Evolutionary conservation across 2,329 filamentous ascomycete species (phyloP), one percentile per base, ranked within the genome.

Genomic region (Calcarisporium arbuscula): DNA sequence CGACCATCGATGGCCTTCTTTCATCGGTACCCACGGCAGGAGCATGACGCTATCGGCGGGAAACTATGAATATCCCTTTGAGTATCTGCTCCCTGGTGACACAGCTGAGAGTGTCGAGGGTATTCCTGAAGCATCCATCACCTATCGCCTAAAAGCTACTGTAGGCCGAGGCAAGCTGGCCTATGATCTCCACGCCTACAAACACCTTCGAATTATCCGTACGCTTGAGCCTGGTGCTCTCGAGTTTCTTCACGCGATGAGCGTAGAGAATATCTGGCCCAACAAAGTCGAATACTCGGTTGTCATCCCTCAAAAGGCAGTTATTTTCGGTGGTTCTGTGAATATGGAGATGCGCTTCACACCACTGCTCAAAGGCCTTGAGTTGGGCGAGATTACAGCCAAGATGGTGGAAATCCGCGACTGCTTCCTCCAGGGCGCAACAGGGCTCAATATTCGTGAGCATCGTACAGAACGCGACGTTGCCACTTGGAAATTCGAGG

Each of bases 251-350:
- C 84, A 96, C 59, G 82, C 87, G 30, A 92, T 95, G 86, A 86
- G 85, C 43, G 89, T 96, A 44, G 89, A 95, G 60, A 95, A 95
- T 53, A 84, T 94, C 44, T 98, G 92, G 92, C 85, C 88, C 6
- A 92, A 95, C 66, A 98, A 98, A 68, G 77, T 96, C 49, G 86
- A 94, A 57, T 98, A 98, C 64, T 90, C 87, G 19, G 88, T 98
- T 43, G 79, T 86, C 38, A 85, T 94, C 9, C 90, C 92, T 1
- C 89, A 87, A 52, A 95, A 95, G 64, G 92, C 92, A 3, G 82
- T 95, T 35, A 84, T 95, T 14, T 94, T 95, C 50, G 92, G 92
- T 32, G 94, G 86, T n/a, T 73, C 74, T 16, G 80, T 96, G 31
- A 78, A 80, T 2, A 72, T 95, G 40, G 81, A 94, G 48, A 90